Conservation (phyloP, 306 rosid species). For the Psophocarpus tetragonolobus region DNA sequence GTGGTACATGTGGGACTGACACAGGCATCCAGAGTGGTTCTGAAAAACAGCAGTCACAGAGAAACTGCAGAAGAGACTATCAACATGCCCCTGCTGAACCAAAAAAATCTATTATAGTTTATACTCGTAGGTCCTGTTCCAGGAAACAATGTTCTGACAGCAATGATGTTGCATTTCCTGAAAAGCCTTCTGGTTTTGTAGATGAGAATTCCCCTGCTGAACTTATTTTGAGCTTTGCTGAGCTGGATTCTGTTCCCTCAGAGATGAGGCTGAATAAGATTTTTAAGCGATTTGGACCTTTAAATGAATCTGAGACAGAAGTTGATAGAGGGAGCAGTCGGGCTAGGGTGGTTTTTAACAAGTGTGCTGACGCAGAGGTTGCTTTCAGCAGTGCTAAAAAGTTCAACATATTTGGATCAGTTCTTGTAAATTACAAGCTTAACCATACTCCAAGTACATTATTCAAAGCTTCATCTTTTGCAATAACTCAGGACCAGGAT, state of each 20-base stretch:
- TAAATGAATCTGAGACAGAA: slow-evolving; percentile 86
- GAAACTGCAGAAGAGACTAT: slow-evolving; percentile 50
- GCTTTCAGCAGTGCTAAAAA: slow-evolving; percentile 83
- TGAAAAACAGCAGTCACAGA: slow-evolving; percentile 63
- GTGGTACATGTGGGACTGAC: slow-evolving; percentile 71
- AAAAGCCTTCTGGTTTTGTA: slow-evolving; percentile 62
- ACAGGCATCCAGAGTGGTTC: slow-evolving; percentile 73
- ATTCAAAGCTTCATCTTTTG: slow-evolving; percentile 60
- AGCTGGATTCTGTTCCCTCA: slow-evolving; percentile 76
- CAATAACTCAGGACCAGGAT: slow-evolving; percentile 64
- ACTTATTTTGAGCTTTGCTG: slow-evolving; percentile 79
- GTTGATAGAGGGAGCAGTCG: slow-evolving; percentile 75
- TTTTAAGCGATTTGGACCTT: slow-evolving; percentile 88
- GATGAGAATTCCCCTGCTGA: slow-evolving; percentile 81
- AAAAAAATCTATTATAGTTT: slow-evolving; percentile 56
- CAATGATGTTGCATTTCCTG: slow-evolving; percentile 43
- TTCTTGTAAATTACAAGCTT: slow-evolving; percentile 75
- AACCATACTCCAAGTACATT: slow-evolving; percentile 68
- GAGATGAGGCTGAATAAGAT: slow-evolving; percentile 69
- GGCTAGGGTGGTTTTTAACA: slow-evolving; percentile 89
- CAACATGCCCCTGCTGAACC: slow-evolving; percentile 45
- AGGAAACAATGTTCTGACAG: slow-evolving; percentile 63
- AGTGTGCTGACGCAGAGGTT: slow-evolving; percentile 72
- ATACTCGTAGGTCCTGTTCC: slow-evolving; percentile 57
- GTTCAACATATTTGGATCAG: slow-evolving; percentile 80